Evolutionary conservation across 1,284 basidiomycete genomes (phyloP), one percentile per base, ranked within the genome.

Genomic region (Ceratorhiza oryzae-sativae): DNA sequence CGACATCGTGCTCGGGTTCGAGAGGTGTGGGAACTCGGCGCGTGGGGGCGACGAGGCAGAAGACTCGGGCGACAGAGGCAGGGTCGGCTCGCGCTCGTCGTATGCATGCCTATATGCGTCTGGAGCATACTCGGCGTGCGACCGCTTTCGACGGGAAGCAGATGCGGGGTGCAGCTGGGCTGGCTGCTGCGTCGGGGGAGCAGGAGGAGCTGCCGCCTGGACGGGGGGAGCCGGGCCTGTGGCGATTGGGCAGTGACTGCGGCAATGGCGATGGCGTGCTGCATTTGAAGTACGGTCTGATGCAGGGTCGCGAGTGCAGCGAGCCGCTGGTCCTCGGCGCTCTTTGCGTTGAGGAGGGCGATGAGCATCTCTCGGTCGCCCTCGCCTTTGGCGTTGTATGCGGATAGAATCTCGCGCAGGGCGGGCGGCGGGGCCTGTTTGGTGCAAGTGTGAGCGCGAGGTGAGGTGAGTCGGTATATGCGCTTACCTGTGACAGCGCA

Each of bases 301-400:
- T 91, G 90, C 5, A 93, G 80, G 2, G 87, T 85, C 3, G 87
- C 86, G 53, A 89, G 77, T 46, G 90, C 86, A 10, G 91, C 88
- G 56, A 91, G 80, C 65, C 91, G 87, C 42, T 95, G 91, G 79
- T 96, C 94, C 79, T 96, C 94, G 27, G 93, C 90, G 73, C 88
- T 87, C 83, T 96, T 95, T 79, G 94, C 93, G 74, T 90, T 92
- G 67, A 96, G 84, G 85, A 96, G 92, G 76, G 92, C 88, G 59
- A 95, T 84, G 30, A 96, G 84, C 87, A 95, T 90, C 68, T 95
- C 93, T 46, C 93, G 86, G 84, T 96, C 94, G 59, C 93, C 94
- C 75, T 95, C 92, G 72, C 94, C 94, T 77, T 89, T 91, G 46
- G 87, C 81, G 74, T 86, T 86, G 83, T 95, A 96, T n/a, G 94